A percentile compares a stretch with the other conserved stretches of the same genome.
phyloP scores from a whole-genome alignment of 225 moss, liverwort and hornwort genomes.

The Polytrichum commune region DNA sequence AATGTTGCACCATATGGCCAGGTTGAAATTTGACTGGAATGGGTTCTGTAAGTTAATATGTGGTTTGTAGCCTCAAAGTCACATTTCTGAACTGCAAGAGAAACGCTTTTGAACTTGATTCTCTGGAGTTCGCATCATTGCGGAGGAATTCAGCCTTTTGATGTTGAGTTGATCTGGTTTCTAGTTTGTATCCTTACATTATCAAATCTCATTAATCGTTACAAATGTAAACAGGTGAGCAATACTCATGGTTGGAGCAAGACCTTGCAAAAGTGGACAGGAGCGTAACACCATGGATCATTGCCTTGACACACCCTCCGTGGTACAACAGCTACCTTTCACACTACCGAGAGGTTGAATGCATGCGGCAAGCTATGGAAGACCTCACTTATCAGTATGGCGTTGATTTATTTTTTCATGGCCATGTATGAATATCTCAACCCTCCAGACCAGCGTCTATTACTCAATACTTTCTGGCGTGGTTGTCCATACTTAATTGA shows the following conservation, averaged over 20 bases:
- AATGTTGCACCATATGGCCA: no score
- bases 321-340: slow-evolving; percentile 90
- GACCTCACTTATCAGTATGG: slow-evolving; percentile 67
- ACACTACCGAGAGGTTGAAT: slow-evolving; percentile 88
- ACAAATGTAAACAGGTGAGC: slow-evolving; percentile 53
- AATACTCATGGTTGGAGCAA: slow-evolving; percentile 67
- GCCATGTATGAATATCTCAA: slow-evolving; percentile 54
- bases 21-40: no score
- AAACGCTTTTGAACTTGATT: no score
- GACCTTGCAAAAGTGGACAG: slow-evolving; percentile 83
- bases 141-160: no score
- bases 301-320: slow-evolving; percentile 79
- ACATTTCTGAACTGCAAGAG: background rate
- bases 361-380: slow-evolving; percentile 87
- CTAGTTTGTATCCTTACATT: background rate
- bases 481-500: no score
- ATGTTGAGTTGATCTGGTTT: background rate
- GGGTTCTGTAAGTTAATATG: no score
- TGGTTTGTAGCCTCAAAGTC: background rate
- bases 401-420: slow-evolving; percentile 74
- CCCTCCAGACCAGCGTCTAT: no score
- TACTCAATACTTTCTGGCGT: no score
- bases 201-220: background rate
- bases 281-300: slow-evolving; percentile 84
- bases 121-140: no score